These are phyloP conservation scores for Arthroderma uncinatum DNA, from an alignment of 2,329 filamentous ascomycete genomes.

Conservation along the genomic window DNA sequence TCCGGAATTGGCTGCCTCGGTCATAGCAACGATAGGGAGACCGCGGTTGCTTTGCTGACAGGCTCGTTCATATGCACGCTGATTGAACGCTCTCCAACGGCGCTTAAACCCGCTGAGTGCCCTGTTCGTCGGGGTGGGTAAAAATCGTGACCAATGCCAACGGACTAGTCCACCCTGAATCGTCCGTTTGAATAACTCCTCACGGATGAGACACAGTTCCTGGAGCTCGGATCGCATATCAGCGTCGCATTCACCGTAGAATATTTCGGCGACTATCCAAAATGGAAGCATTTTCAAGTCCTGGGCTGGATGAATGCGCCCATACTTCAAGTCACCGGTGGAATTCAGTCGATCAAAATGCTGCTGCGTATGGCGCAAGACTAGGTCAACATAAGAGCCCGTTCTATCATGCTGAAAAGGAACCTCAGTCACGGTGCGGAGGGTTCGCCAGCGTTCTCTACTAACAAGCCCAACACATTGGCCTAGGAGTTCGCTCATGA, in stretches of 20 bases:
- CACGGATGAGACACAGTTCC: slow-evolving; percentile 17
- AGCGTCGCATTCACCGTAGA: slow-evolving; percentile 27
- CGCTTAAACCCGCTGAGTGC: slow-evolving; percentile 23
- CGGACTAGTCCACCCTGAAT: slow-evolving; percentile 29
- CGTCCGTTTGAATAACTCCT: slow-evolving; percentile 25
- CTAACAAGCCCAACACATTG: slow-evolving; percentile 36
- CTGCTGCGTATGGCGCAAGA: background rate
- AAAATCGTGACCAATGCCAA: slow-evolving; percentile 18
- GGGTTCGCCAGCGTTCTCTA: slow-evolving; percentile 20
- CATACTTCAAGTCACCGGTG: background rate
- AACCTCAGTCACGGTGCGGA: slow-evolving; percentile 18
- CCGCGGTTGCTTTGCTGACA: background rate
- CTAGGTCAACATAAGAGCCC: background rate
- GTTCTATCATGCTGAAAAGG: slow-evolving; percentile 16
- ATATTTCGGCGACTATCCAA: slow-evolving; percentile 27
- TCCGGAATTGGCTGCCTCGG: slow-evolving; percentile 14
- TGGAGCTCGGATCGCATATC: slow-evolving; percentile 20
- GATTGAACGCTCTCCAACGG: slow-evolving; percentile 29
- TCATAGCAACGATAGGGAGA: slow-evolving; percentile 15
- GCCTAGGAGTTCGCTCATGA: slow-evolving; percentile 34
- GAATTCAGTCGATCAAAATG: background rate
- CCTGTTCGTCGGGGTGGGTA: slow-evolving; percentile 21
- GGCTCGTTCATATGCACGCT: slow-evolving; percentile 14
- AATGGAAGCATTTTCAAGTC: slow-evolving; percentile 31
- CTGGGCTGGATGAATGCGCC: slow-evolving; percentile 17